phyloP scores from a whole-genome alignment of 768 basidiomycete species.

The Kwoniella europaea region DNA sequence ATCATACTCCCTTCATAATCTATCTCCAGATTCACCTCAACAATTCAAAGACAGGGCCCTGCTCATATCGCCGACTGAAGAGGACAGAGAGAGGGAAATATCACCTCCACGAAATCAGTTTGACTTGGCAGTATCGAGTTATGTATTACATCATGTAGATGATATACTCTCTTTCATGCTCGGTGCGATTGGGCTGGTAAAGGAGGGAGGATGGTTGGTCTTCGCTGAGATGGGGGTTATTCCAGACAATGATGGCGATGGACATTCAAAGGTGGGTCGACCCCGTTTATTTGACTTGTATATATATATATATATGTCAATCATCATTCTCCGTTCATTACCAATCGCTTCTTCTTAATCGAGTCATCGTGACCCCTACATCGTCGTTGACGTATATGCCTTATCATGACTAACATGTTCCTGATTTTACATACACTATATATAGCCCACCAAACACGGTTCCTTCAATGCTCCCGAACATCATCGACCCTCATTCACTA shows the following conservation, averaged over 20 bases:
- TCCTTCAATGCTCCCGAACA: constrained; percentile 33
- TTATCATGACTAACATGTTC: not conserved
- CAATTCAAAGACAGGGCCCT: constrained; percentile 20
- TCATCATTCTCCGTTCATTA: too few species aligned
- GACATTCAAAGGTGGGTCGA: not conserved
- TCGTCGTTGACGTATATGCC: not conserved
- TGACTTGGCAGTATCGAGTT: constrained; percentile 40
- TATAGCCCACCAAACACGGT: constrained; percentile 8
- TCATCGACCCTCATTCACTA: constrained; percentile 32
- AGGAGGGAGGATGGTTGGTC: constrained; percentile 38
- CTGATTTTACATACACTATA: not conserved
- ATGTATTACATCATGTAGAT: constrained; percentile 48
- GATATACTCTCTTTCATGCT: constrained; percentile 28
- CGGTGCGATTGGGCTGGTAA: constrained; percentile 33
- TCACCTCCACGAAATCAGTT: constrained; percentile 27
- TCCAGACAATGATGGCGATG: not conserved
- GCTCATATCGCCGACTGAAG: constrained; percentile 23
- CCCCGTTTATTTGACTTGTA: too few species aligned
- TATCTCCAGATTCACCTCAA: constrained; percentile 30
- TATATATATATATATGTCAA: too few species aligned
- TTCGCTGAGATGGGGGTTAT: constrained; percentile 32
- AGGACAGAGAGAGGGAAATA: constrained; percentile 20
- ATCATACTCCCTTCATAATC: constrained; percentile 34
- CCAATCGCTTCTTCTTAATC: too few species aligned
- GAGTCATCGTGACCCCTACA: not conserved